phyloP scores from a whole-genome alignment of 2,329 filamentous ascomycete genomes.

The Paracoccidioides brasiliensis region DNA sequence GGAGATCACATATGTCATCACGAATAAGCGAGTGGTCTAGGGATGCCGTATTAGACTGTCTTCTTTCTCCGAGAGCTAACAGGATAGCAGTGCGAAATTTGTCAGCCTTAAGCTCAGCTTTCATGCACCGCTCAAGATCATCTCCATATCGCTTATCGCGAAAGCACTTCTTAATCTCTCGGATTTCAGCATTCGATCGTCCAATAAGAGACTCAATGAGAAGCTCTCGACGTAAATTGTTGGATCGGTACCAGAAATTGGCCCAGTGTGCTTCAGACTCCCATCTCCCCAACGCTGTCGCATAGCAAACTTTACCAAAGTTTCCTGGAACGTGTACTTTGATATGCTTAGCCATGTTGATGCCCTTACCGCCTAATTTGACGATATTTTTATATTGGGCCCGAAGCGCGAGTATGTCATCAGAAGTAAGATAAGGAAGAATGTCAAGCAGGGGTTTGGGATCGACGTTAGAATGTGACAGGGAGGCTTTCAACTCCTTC shows the following conservation, averaged over 20 bases:
- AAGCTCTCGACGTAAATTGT: constrained; percentile 71
- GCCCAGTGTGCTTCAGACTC: constrained; percentile 96
- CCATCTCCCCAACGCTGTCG: constrained; percentile 77
- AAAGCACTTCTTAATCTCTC: constrained; percentile 75
- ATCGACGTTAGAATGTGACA: constrained; percentile 56
- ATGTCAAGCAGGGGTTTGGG: constrained; percentile 65
- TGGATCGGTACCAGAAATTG: constrained; percentile 92
- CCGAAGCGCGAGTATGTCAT: constrained; percentile 78
- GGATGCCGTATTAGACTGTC: constrained; percentile 69
- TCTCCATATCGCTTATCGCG: constrained; percentile 84
- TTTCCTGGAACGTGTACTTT: constrained; percentile 36
- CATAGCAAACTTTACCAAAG: constrained; percentile 84
- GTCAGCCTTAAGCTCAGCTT: constrained; percentile 82
- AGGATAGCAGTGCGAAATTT: constrained; percentile 88
- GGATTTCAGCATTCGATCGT: constrained; percentile 73
- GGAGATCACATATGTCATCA: constrained; percentile 60
- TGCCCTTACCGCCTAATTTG: constrained; percentile 44
- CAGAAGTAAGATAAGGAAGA: constrained; percentile 68
- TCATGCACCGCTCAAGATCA: constrained; percentile 71
- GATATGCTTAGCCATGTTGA: constrained; percentile 40
- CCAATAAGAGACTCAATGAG: constrained; percentile 92
- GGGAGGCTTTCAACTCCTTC: constrained; percentile 57
- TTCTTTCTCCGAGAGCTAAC: constrained; percentile 64
- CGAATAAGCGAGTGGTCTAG: constrained; percentile 49
- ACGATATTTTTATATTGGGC: constrained; percentile 81